Base-by-base conservation (phyloP, 139 green algal genomes). In the Parachlorella kessleri region DNA sequence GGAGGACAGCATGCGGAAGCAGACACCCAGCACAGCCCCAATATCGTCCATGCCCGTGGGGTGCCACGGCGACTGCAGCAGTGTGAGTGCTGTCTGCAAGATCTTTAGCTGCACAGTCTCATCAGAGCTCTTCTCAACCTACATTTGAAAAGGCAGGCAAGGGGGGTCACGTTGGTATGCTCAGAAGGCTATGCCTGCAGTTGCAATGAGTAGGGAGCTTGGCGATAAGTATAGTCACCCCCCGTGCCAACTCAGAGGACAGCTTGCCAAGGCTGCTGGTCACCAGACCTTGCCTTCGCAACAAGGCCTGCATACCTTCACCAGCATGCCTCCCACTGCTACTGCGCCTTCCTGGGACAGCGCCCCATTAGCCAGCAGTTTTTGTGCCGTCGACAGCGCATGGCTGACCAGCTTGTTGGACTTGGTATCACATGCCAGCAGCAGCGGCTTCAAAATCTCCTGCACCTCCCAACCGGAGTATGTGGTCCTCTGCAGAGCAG, bases 101-200 rank as follows among this genome's bases (percentile, higher is more conserved):
- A 90, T 85, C 73, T 97, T 97, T 0, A 97, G 88, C 84, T 95
- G 88, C 35, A 94, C 93, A 32, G 66, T 79, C 37, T 97, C 92
- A 67, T 97, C 93, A 14, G 59, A 65, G 69, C 86, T 82, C 38
- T 81, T 86, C 71, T 93, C 91, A 21, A 94, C 86, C 79, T 90
- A 74, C 18, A n/a, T n/a, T n/a, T n/a, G n/a, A n/a, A n/a, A n/a
- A n/a, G n/a, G n/a, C n/a, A n/a, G n/a, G n/a, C n/a, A n/a, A n/a
- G n/a, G n/a, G n/a, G n/a, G n/a, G n/a, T n/a, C n/a, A n/a, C n/a
- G n/a, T n/a, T n/a, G n/a, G n/a, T n/a, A n/a, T n/a, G n/a, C n/a
- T n/a, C n/a, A n/a, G n/a, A n/a, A n/a, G n/a, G n/a, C n/a, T n/a
- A n/a, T n/a, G n/a, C n/a, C n/a, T n/a, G n/a, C n/a, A n/a, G n/a